Evolutionary conservation across 2,329 filamentous ascomycete species (phyloP).

Genomic region (Diaporthe caulivora): DNA sequence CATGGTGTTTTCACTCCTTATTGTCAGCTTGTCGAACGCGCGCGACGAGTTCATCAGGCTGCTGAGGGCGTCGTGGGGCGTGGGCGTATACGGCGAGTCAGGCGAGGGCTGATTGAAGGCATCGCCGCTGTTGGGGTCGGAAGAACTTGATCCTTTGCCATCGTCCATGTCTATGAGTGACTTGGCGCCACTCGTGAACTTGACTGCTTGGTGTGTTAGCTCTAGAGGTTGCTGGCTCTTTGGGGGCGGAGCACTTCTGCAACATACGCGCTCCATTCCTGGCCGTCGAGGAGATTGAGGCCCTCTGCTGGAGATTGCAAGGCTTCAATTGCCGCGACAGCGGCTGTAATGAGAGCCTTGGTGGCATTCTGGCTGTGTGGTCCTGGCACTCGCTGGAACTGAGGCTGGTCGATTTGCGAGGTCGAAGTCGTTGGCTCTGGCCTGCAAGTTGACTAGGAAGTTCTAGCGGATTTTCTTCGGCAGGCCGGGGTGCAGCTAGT

Average conservation of each 20-base stretch:
- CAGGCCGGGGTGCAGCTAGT: constrained; percentile 29
- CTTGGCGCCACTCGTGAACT: constrained; percentile 18
- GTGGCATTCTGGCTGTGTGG: constrained; percentile 37
- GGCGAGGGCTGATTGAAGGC: constrained; percentile 19
- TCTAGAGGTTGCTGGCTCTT: background rate
- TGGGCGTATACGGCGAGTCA: background rate
- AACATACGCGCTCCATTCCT: constrained; percentile 36
- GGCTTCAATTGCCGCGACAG: constrained; percentile 41
- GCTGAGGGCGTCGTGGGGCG: constrained; percentile 5
- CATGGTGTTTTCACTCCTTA: constrained; percentile 50
- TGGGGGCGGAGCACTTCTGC: background rate
- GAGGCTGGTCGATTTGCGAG: background rate
- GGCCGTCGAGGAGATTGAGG: constrained; percentile 34
- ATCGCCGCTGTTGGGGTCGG: background rate
- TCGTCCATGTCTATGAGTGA: constrained; percentile 37
- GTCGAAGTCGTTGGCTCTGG: background rate
- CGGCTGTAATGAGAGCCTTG: constrained; percentile 36
- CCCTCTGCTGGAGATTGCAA: constrained; percentile 36
- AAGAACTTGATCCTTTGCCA: constrained; percentile 40
- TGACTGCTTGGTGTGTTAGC: constrained; percentile 29
- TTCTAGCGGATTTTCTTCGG: constrained; percentile 37
- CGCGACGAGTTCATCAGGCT: constrained; percentile 15
- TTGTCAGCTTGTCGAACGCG: constrained; percentile 29
- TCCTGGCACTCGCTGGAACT: constrained; percentile 1
- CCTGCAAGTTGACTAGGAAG: background rate